phyloP scores from a whole-genome alignment of 176 grass and related monocot species.

The Cocos nucifera region DNA sequence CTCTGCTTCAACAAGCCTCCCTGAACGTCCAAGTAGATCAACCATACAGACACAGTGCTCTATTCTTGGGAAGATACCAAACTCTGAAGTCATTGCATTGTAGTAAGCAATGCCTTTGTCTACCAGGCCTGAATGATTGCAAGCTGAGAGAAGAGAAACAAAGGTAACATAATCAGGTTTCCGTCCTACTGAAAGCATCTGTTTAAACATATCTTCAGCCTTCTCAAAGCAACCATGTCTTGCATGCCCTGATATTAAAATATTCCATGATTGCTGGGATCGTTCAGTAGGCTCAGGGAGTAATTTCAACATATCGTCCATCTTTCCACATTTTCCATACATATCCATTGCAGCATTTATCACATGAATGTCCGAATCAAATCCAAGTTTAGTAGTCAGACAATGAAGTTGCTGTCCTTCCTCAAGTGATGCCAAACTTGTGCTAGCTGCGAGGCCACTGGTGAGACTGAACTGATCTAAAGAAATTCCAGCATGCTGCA shows the following conservation, averaged over 20 bases:
- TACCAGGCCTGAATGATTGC: slow-evolving; percentile 69
- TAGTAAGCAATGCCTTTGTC: slow-evolving; percentile 67
- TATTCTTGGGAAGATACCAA: slow-evolving; percentile 58
- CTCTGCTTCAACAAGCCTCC: slow-evolving; percentile 48
- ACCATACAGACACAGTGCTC: slow-evolving; percentile 89
- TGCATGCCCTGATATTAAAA: slow-evolving; percentile 74
- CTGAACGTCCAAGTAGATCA: slow-evolving; percentile 68
- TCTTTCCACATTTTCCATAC: slow-evolving; percentile 84
- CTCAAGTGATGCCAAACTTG: slow-evolving; percentile 73
- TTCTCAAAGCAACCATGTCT: slow-evolving; percentile 58
- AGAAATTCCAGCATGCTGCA: slow-evolving; percentile 40
- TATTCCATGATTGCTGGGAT: slow-evolving; percentile 72
- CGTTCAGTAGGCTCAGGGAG: slow-evolving; percentile 41
- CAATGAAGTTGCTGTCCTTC: slow-evolving; percentile 87
- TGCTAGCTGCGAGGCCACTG: slow-evolving; percentile 55
- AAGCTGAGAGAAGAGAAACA: slow-evolving; percentile 68
- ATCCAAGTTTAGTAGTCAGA: slow-evolving; percentile 54
- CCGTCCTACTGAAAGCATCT: slow-evolving; percentile 43
- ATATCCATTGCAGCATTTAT: slow-evolving; percentile 85
- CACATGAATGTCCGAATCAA: slow-evolving; percentile 49
- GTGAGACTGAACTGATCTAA: slow-evolving; percentile 60
- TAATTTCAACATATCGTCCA: slow-evolving; percentile 60
- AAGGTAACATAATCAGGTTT: slow-evolving; percentile 78
- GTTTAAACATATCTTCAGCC: slow-evolving; percentile 63
- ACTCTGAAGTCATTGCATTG: slow-evolving; percentile 47